Evolutionary conservation across 108 stramenopile genomes (phyloP).

Genomic region (Ochromonas danica): DNA sequence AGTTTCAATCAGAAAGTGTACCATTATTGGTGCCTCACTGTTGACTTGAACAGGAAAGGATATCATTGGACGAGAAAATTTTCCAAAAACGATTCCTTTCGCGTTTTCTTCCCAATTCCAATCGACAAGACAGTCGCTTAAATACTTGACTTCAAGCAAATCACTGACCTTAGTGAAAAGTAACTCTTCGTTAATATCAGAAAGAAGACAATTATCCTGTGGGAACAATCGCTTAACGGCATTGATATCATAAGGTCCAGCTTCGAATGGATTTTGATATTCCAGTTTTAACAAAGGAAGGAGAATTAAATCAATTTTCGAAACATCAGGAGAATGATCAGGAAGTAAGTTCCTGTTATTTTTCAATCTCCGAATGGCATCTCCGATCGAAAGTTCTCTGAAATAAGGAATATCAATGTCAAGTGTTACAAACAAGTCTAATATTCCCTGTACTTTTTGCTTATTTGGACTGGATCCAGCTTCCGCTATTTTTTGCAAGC

Average conservation of each 20-base stretch:
- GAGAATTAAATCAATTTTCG: constrained; percentile 2
- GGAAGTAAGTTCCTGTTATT: background rate
- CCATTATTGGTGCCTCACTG: background rate
- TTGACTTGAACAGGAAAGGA: constrained; percentile 5
- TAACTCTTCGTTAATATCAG: background rate
- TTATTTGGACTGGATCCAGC: background rate
- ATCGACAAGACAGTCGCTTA: background rate
- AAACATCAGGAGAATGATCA: constrained; percentile 1
- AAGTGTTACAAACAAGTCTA: constrained; percentile 5
- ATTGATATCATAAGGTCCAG: constrained; percentile 9
- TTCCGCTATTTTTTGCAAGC: constrained; percentile 2
- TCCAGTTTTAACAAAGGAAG: constrained; percentile 5
- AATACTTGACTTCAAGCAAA: constrained; percentile 9
- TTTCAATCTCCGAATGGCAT: constrained; percentile 2
- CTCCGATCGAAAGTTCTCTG: constrained; percentile 4
- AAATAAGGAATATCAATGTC: constrained; percentile 1
- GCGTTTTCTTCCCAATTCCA: constrained; percentile 9
- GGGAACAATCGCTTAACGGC: constrained; percentile 4
- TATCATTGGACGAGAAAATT: constrained; percentile 9
- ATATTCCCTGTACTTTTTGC: constrained; percentile 2
- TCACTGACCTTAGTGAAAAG: background rate
- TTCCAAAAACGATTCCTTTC: constrained; percentile 1
- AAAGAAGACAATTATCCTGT: constrained; percentile 6
- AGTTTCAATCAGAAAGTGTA: constrained; percentile 1
- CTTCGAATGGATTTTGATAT: constrained; percentile 5